phyloP scores from a whole-genome alignment of 2,329 filamentous ascomycete genomes.

The Pleurostoma richardsiae region DNA sequence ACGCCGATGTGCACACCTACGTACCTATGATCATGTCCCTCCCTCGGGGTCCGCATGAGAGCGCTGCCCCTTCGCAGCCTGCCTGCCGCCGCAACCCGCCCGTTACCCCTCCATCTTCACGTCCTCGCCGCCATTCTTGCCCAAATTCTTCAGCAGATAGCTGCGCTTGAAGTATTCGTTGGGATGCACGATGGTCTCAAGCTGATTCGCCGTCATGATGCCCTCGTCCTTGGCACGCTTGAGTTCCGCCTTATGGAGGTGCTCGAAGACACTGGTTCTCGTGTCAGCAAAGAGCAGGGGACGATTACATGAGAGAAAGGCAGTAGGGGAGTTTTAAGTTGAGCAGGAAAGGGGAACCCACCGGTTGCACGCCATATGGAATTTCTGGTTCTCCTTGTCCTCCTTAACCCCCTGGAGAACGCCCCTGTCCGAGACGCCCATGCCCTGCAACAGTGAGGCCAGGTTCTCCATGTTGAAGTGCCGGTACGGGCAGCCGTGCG shows the following conservation, averaged over 20 bases:
- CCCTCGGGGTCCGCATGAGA: too few relatives aligned
- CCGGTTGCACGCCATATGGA: constrained; percentile 93
- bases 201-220: constrained; percentile 65
- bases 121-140: constrained; percentile 41
- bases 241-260: constrained; percentile 73
- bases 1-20: too few relatives aligned
- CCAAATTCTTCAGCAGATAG: constrained; percentile 79
- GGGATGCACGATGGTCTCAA: constrained; percentile 94
- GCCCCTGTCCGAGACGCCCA: constrained; percentile 73
- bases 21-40: too few relatives aligned
- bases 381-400: constrained; percentile 83
- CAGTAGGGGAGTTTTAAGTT: not conserved
- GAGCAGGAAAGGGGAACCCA: constrained; percentile 26
- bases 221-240: constrained; percentile 71
- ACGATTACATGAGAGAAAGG: not conserved
- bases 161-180: constrained; percentile 98
- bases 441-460: constrained; percentile 65
- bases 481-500: constrained; percentile 93
- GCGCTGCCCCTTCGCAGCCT: too few relatives aligned
- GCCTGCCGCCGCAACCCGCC: not conserved
- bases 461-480: constrained; percentile 90
- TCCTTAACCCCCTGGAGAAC: constrained; percentile 78
- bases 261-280: constrained; percentile 70
- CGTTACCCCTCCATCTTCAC: constrained; percentile 52
- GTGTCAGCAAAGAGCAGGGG: not conserved